Base-by-base conservation (phyloP, 2,329 filamentous ascomycete genomes). In the Exophiala lecanii-corni region DNA sequence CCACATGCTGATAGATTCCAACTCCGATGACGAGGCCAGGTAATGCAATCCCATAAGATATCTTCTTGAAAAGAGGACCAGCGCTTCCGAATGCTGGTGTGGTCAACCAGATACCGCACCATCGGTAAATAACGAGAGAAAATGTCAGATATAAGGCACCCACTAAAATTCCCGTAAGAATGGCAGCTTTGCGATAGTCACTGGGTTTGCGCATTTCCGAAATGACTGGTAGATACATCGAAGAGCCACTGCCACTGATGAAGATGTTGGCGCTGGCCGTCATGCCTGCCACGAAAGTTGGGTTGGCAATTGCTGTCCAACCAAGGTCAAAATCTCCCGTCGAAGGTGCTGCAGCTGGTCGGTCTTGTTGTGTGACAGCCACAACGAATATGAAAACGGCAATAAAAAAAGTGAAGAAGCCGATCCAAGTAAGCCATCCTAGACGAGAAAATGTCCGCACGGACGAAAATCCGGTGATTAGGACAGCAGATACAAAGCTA, bases 401-500 rank as follows among this genome's bases (percentile, higher is more conserved):
- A n/a, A 71, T 61, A 50, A 76, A 81, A 31, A 82, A 72, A 18
- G 71, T 76, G 4, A 70, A 45, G 54, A 82, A 81, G 0, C 79
- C 79, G 9, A 69, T 70, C 72, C 76, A 83, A 1, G 76, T 79
- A 32, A 82, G 61, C 74, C 75, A 81, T 2, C 73, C 75, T 41
- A 45, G 17, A 23, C 25, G 34, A 19, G 21, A 38, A 21, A 31
- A 39, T 9, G 38, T 34, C 21, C 47, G 26, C 4, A 35, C 56
- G 45, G 39, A 57, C 57, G 26, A 56, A 46, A 25, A 42, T 31
- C 16, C 60, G 47, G 12, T 64, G 63, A 6, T 63, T 62, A 13
- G 63, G 53, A 58, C 58, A 62, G 16, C 57, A 57, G 21, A 64
- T 56, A 21, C 55, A 57, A 49, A 56, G 16, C 53, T 45, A 18